Percentiles rank a stretch among this genome's conserved stretches.
Evolutionary conservation across 306 rosid species (phyloP).

Genomic region (Abrus pulchellus): DNA sequence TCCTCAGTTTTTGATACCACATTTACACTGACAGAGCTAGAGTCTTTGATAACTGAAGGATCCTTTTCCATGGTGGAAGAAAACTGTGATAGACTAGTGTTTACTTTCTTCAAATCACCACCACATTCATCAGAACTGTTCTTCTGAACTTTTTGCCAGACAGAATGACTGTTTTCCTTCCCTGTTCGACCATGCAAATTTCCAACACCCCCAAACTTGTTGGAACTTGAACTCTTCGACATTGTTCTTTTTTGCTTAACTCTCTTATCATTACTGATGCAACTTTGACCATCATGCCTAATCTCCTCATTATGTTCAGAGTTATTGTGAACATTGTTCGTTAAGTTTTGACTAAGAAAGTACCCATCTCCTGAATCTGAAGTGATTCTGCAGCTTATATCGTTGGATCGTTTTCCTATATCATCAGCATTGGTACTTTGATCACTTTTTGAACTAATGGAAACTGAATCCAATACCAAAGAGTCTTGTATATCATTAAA

Average conservation of each 20-base stretch:
- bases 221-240: constrained; percentile 57
- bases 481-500: constrained; percentile 52
- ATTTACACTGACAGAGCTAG: constrained; percentile 48
- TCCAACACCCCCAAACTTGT: constrained; percentile 57
- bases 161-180: constrained; percentile 74
- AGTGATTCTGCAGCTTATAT: constrained; percentile 46
- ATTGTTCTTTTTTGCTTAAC: constrained; percentile 61
- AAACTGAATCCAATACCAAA: constrained; percentile 57
- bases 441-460: constrained; percentile 58
- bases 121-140: constrained; percentile 51
- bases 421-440: constrained; percentile 43
- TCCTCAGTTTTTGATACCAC: constrained; percentile 52
- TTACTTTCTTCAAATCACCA: constrained; percentile 61
- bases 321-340: constrained; percentile 41
- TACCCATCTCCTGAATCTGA: constrained; percentile 51
- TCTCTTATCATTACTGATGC: constrained; percentile 57
- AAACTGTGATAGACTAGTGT: constrained; percentile 49
- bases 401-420: constrained; percentile 51
- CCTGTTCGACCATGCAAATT: constrained; percentile 59
- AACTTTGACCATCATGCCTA: constrained; percentile 51
- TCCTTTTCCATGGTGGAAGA: constrained; percentile 53
- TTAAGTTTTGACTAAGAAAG: constrained; percentile 46
- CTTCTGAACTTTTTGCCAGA: constrained; percentile 92
- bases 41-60: constrained; percentile 51
- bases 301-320: constrained; percentile 53